Evolutionary conservation across 2,329 filamentous ascomycete genomes (phyloP), one percentile per base, ranked within the genome.

Genomic region (Clonostachys byssicola): DNA sequence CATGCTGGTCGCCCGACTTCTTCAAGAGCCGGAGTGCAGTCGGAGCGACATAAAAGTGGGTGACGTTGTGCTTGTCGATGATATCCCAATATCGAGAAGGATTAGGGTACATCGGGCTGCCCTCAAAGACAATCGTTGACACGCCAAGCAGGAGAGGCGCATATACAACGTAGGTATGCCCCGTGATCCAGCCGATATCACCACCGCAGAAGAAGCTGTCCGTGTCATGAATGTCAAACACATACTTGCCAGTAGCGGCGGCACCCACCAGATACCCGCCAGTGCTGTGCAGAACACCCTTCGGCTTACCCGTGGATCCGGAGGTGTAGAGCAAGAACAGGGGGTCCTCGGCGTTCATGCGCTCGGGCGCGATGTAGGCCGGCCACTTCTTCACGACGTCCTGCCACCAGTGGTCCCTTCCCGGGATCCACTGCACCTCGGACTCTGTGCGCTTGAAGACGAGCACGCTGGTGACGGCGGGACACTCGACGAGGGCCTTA

Each of bases 71-170:
- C 77, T 95, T 90, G 59, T 92, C 89, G 66, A 97, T 92, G 46
- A 97, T 94, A 56, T 97, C 92, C 94, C 94, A 99, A 77, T 99
- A 99, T 56, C 94, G 84, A 48, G 92, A 96, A 76, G 96, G 97
- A 76, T 95, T 87, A 60, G 94, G 94, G 68, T 97, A 97, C 44
- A 92, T 92, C 1, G 94, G 94, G 4, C 94, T 99, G 57, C 94
- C 95, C 74, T 99, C 94, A 58, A 97, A 99, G 34, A 99, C 92
- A 16, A 99, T 90, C 0, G 92, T 97, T 10, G 92, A 83, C 52
- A 95, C 88, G 74, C 94, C 94, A 43, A 97, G 83, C 41, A 99
- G 78, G 46, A 99, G 78, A 53, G 94, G 94, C 12, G 94, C 91
- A 64, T 99, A 99, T 38, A 99, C 92, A 47, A 97, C 92, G 60